Conservation (phyloP, 441 rosid genomes). For the Oxalis stricta region DNA sequence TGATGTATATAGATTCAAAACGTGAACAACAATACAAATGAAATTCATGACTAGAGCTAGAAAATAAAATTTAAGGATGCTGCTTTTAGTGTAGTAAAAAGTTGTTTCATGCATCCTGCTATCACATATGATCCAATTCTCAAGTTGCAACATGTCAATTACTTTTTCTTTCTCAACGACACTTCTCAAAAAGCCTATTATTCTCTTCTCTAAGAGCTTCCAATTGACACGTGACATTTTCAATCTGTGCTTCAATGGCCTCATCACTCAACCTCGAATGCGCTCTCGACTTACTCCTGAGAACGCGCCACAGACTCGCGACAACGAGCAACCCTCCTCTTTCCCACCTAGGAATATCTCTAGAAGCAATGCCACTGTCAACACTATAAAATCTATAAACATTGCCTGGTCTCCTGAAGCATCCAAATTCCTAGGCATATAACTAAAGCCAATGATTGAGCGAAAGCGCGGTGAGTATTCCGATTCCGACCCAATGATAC, state of each 20-base stretch:
- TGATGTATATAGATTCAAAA: too few species aligned
- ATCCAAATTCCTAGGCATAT: conserved; percentile 27
- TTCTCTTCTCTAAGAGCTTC: conserved; percentile 36
- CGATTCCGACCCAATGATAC: conserved; percentile 52
- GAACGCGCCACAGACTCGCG: conserved; percentile 61
- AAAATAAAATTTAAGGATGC: too few species aligned
- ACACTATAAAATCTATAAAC: conserved; percentile 38
- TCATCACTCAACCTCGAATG: conserved; percentile 66
- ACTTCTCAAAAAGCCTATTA: conserved; percentile 12
- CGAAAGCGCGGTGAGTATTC: conserved; percentile 35
- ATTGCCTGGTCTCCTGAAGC: conserved; percentile 36
- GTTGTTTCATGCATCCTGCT: too few species aligned
- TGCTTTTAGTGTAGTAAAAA: too few species aligned
- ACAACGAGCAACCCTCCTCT: conserved; percentile 58
- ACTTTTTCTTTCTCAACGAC: not conserved
- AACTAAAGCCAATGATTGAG: conserved; percentile 25
- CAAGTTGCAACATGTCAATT: too few species aligned
- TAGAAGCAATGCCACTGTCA: conserved; percentile 33
- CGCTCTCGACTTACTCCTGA: conserved; percentile 55
- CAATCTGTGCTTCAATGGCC: conserved; percentile 54
- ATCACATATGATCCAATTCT: too few species aligned
- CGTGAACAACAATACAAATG: too few species aligned
- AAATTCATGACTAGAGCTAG: too few species aligned
- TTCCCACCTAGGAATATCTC: conserved; percentile 30
- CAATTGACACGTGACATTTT: conserved; percentile 32